Percentiles rank a stretch among this genome's conserved stretches.
Evolutionary conservation across 306 rosid species (phyloP).

Genomic region (Citrullus mucosospermus): DNA sequence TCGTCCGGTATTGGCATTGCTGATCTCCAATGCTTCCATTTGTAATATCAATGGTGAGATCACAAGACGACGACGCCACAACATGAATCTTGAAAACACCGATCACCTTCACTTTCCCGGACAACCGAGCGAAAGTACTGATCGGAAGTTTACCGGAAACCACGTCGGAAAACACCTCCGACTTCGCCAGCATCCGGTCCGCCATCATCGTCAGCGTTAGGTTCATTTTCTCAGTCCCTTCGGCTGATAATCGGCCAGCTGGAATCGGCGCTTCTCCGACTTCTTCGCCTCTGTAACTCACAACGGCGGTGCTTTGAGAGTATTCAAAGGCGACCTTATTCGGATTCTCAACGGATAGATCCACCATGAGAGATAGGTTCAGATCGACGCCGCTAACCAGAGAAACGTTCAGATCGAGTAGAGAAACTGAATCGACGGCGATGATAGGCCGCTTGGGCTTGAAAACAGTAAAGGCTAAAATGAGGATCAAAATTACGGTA

Average conservation of each 20-base stretch:
- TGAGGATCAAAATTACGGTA: neutral
- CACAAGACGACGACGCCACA: conserved; percentile 31
- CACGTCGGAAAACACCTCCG: conserved; percentile 23
- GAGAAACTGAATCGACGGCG: conserved; percentile 10
- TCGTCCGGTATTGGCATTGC: conserved; percentile 20
- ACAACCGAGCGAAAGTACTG: conserved; percentile 11
- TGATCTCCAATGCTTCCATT: conserved; percentile 4
- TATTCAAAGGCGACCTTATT: conserved; percentile 33
- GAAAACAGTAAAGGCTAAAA: conserved; percentile 37
- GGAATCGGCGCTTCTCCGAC: conserved; percentile 45
- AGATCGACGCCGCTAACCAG: conserved; percentile 13
- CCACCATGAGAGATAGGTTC: conserved; percentile 27
- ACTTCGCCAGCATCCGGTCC: conserved; percentile 22
- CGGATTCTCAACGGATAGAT: conserved; percentile 31
- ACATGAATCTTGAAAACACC: conserved; percentile 25
- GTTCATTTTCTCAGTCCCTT: conserved; percentile 19
- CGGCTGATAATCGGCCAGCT: conserved; percentile 13
- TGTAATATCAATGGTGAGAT: conserved; percentile 16
- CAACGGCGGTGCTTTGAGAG: conserved; percentile 14
- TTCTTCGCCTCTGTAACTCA: conserved; percentile 41
- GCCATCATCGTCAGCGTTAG: conserved; percentile 38
- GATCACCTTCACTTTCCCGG: conserved; percentile 22
- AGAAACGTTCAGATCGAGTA: conserved; percentile 19
- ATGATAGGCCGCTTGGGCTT: conserved; percentile 23
- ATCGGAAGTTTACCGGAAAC: conserved; percentile 25